Base-by-base conservation (phyloP, 805 yeast species). In the Wickerhamomyces canadensis region DNA sequence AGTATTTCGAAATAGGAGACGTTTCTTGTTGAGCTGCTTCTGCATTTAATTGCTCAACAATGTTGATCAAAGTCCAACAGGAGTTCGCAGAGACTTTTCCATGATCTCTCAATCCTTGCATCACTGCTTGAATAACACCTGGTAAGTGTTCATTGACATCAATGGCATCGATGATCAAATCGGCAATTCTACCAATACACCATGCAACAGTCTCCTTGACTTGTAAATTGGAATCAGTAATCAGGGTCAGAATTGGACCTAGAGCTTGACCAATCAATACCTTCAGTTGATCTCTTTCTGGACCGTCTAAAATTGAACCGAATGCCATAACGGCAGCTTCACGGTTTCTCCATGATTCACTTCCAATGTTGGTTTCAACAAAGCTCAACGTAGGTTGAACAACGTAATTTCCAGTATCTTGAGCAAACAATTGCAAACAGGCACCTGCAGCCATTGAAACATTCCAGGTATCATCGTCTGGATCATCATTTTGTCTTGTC, bases 301-400 rank as follows among this genome's bases (percentile, higher is more conserved):
- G 96, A 16, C 98, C 98, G 51, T 88, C 98, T 51, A 93, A 71
- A 42, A 93, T 86, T 11, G 97, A 88, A 24, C 98, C 98, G 58
- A 93, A 93, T 0, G 98, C 97, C 98, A 93, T 93, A 6, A 93
- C 96, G 2, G 98, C 95, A 19, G 98, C 98, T 65, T 93, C 98
- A 52, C 96, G 80, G 38, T 76, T 65, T 62, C 93, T 77, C 98
- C 98, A 93, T 40, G 69, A 65, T 13, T 63, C 51, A 15, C 74
- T 65, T 3, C 61, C 60, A 37, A 93, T 73, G 55, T 85, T 84
- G 32, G 74, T 69, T 49, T 81, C 89, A 23, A 93, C 96, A 66
- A 88, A 93, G 38, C 70, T 73, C 45, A 93, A 64, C 5, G 95
- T 84, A 29, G 94, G 91, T 45, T 80, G 84, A 31, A 91, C 86